phyloP scores from a whole-genome alignment of 2,329 filamentous ascomycete species.

The Apiospora phragmitis region DNA sequence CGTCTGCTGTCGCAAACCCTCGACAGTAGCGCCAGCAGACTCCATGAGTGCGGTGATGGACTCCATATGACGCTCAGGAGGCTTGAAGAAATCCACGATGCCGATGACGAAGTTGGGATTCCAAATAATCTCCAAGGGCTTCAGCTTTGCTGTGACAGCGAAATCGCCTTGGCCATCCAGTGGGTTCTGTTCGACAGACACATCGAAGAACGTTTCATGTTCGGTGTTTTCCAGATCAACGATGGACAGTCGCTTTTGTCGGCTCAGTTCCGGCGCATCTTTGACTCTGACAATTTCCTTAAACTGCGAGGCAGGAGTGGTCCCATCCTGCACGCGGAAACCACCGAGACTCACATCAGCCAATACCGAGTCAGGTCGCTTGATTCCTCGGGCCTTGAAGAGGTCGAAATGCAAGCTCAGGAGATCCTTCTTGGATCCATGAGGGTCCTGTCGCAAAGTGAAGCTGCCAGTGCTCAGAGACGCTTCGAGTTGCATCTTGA shows the following conservation, averaged over 20 bases:
- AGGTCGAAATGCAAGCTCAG: conserved; percentile 92
- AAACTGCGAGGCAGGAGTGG: conserved; percentile 85
- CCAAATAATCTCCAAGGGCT: conserved; percentile 95
- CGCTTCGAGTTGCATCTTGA: conserved; percentile 91
- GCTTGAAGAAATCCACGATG: conserved; percentile 92
- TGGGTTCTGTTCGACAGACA: conserved; percentile 93
- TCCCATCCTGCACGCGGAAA: conserved; percentile 92
- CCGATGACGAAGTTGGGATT: conserved; percentile 93
- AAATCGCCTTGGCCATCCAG: conserved; percentile 91
- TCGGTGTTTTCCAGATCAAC: conserved; percentile 52
- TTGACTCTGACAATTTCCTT: conserved; percentile 97
- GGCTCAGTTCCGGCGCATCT: conserved; percentile 63
- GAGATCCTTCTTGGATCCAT: conserved; percentile 76
- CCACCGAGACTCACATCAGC: conserved; percentile 89
- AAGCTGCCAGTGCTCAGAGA: conserved; percentile 96
- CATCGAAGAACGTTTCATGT: conserved; percentile 82
- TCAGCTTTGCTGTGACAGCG: conserved; percentile 85
- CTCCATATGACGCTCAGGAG: conserved; percentile 96
- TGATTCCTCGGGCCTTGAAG: conserved; percentile 86
- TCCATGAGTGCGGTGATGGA: conserved; percentile 96
- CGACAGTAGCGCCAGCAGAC: conserved; percentile 90
- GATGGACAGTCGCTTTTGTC: conserved; percentile 51
- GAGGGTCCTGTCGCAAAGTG: conserved; percentile 82
- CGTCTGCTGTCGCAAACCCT: conserved; percentile 92
- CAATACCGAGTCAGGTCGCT: conserved; percentile 87